Conservation (phyloP, 2,329 filamentous ascomycete species). For the Fusarium tanahbumbuense region DNA sequence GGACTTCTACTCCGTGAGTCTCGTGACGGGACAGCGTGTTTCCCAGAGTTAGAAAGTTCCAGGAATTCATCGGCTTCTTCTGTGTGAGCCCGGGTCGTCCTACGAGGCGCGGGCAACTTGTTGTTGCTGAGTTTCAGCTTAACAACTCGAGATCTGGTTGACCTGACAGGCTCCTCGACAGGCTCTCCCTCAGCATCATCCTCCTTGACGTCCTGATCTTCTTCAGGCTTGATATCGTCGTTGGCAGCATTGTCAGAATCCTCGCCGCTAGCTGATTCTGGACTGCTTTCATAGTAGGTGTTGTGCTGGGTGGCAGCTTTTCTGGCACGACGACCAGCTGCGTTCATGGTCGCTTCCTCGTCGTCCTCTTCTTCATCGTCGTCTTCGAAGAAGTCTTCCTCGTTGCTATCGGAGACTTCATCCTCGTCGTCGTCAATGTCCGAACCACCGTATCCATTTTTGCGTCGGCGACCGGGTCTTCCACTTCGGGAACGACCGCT, state of each 20-base stretch:
- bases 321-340: constrained; percentile 61
- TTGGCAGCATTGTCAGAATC: constrained; percentile 45
- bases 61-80: constrained; percentile 67
- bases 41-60: constrained; percentile 71
- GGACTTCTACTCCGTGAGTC: constrained; percentile 68
- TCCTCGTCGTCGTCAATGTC: constrained; percentile 71
- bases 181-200: constrained; percentile 43
- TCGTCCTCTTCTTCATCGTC: constrained; percentile 60
- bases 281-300: constrained; percentile 61
- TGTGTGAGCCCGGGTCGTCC: constrained; percentile 65
- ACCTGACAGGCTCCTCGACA: constrained; percentile 37
- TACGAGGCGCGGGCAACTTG: constrained; percentile 53
- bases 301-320: constrained; percentile 59
- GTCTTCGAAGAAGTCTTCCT: constrained; percentile 61
- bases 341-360: constrained; percentile 57
- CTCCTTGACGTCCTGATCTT: constrained; percentile 46
- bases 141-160: constrained; percentile 55
- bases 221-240: constrained; percentile 44
- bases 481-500: constrained; percentile 54
- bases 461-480: constrained; percentile 52
- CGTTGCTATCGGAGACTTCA: constrained; percentile 64
- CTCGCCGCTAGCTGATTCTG: constrained; percentile 41
- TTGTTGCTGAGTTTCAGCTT: constrained; percentile 58
- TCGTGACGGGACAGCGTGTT: constrained; percentile 62
- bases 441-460: constrained; percentile 65